Evolutionary conservation across 352 stramenopile species (phyloP).

Genomic region (Phytophthora agathidicida): DNA sequence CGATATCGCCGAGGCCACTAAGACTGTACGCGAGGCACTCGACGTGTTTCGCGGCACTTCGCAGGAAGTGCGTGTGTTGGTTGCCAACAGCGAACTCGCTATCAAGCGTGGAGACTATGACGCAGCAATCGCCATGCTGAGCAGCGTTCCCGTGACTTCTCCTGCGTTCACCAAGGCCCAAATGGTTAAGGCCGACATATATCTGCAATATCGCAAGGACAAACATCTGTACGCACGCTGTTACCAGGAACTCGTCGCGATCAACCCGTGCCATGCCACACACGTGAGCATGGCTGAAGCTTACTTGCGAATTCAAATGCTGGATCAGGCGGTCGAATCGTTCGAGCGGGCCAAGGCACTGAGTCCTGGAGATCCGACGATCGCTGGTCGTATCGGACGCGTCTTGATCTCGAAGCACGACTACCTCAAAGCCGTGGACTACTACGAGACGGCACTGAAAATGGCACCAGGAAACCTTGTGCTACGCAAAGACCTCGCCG

Average conservation of each 20-base stretch:
- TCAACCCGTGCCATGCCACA: conserved; percentile 69
- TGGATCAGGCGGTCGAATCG: conserved; percentile 86
- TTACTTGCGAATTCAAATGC: conserved; percentile 92
- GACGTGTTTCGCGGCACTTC: conserved; percentile 76
- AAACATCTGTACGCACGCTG: conserved; percentile 90
- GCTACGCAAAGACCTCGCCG: conserved; percentile 90
- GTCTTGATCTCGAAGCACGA: conserved; percentile 94
- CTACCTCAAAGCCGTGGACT: conserved; percentile 93
- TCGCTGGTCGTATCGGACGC: conserved; percentile 89
- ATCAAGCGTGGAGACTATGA: conserved; percentile 93
- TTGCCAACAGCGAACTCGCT: conserved; percentile 91
- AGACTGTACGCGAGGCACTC: conserved; percentile 70
- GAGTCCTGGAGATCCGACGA: conserved; percentile 68
- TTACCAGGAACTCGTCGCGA: conserved; percentile 89
- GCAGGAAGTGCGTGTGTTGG: conserved; percentile 91
- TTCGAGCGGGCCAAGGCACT: conserved; percentile 67
- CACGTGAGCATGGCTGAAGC: conserved; percentile 92
- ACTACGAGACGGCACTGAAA: conserved; percentile 92
- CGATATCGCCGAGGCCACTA: conserved; percentile 69
- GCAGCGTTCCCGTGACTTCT: conserved; percentile 77
- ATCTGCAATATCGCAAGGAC: conserved; percentile 92
- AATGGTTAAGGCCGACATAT: conserved; percentile 94
- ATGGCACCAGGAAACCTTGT: conserved; percentile 74
- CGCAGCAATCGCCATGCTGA: conserved; percentile 90
- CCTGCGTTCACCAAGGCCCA: conserved; percentile 88